These are phyloP conservation scores for Corymbia citriodora DNA, from an alignment of 441 rosid species.

Conservation along the genomic window DNA sequence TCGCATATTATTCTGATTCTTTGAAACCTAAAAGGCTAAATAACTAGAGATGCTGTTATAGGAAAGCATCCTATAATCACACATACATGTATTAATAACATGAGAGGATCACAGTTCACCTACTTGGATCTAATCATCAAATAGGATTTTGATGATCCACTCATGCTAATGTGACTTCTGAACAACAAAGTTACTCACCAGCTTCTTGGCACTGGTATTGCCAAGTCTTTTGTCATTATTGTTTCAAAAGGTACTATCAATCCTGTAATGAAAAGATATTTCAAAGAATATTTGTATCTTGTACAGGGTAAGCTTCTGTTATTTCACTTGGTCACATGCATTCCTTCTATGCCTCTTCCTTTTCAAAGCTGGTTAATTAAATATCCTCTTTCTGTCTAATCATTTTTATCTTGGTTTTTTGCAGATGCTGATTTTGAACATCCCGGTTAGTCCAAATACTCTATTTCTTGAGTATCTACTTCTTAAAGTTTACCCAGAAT, in stretches of 20 bases:
- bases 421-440: slow-evolving; percentile 77
- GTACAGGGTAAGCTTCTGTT: background rate
- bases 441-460: slow-evolving; percentile 51
- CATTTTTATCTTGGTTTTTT: slow-evolving; percentile 20
- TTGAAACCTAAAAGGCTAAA: background rate
- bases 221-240: background rate
- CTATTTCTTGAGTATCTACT: background rate
- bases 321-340: background rate
- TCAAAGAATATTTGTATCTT: background rate
- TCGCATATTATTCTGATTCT: background rate
- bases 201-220: background rate
- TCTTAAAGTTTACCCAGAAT: background rate
- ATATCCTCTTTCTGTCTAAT: background rate
- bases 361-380: background rate
- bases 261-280: background rate
- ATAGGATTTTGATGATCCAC: background rate
- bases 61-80: background rate
- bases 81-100: background rate
- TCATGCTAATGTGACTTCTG: background rate
- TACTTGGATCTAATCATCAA: background rate
- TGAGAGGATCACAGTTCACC: background rate
- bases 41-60: background rate
- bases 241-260: background rate
- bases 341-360: background rate
- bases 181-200: background rate